These are phyloP conservation scores for Tetradesmus obliquus DNA, from an alignment of 139 green algal genomes.

Conservation along the genomic window DNA sequence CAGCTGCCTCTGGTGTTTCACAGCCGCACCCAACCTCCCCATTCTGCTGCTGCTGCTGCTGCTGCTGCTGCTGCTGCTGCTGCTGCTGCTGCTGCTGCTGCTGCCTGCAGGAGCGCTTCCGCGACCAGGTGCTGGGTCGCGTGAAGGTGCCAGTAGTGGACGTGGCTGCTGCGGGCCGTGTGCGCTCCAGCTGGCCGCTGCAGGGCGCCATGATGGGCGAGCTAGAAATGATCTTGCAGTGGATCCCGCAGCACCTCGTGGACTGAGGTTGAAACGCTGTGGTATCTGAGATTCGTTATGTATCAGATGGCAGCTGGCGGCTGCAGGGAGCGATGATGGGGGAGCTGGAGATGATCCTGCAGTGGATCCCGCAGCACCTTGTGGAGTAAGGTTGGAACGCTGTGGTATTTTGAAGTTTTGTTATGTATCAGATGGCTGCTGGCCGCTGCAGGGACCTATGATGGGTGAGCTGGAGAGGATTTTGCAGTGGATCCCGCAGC, in stretches of 20 bases:
- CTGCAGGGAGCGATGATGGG: conserved; percentile 16
- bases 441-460: conserved; percentile 21
- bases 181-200: conserved; percentile 15
- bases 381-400: background rate
- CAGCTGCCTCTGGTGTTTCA: background rate
- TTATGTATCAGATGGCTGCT: background rate
- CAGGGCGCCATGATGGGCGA: conserved; percentile 42
- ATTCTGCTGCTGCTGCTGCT: background rate
- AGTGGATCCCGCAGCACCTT: conserved; percentile 18
- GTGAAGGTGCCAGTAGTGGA: conserved; percentile 46
- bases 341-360: conserved; percentile 40
- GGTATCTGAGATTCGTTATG: background rate
- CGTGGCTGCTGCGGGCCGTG: conserved; percentile 26
- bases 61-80: background rate
- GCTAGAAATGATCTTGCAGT: conserved; percentile 43
- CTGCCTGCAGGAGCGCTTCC: conserved; percentile 35
- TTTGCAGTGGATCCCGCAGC: conserved; percentile 30
- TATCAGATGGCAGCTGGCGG: background rate
- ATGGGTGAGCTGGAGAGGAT: conserved; percentile 36
- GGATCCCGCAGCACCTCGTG: background rate
- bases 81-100: background rate
- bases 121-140: conserved; percentile 23
- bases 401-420: background rate
- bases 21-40: background rate
- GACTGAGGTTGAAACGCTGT: background rate